These are phyloP conservation scores for Podila verticillata DNA, from an alignment of 192 early-diverging fungal species.

Conservation along the genomic window DNA sequence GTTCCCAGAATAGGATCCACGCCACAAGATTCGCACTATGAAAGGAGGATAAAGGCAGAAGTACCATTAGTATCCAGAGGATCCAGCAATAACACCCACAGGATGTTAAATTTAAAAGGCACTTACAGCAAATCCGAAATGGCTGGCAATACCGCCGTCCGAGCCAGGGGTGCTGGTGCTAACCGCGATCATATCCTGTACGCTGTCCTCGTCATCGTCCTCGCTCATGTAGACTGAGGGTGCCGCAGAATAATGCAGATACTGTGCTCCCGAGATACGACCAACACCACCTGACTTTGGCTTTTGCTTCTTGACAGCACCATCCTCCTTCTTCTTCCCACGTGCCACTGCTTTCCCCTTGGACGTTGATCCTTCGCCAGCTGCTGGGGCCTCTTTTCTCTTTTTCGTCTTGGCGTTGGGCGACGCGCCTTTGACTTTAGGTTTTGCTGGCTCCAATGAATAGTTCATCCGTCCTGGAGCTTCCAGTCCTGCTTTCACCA, in stretches of 20 bases:
- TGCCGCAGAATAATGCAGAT: slow-evolving; percentile 43
- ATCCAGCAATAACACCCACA: neutral
- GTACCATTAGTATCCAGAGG: neutral
- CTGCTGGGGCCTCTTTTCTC: slow-evolving; percentile 27
- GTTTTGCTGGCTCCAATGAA: slow-evolving; percentile 49
- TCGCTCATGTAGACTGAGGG: slow-evolving; percentile 67
- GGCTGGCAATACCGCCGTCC: slow-evolving; percentile 19
- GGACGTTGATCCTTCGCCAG: slow-evolving; percentile 7
- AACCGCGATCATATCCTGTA: slow-evolving; percentile 55
- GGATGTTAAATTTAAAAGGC: neutral
- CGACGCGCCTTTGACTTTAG: slow-evolving; percentile 15
- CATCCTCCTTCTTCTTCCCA: slow-evolving; percentile 42
- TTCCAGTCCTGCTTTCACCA: slow-evolving; percentile 75
- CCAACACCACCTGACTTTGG: slow-evolving; percentile 28
- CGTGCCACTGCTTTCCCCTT: slow-evolving; percentile 24
- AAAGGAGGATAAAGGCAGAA: neutral
- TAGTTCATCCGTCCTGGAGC: slow-evolving; percentile 73
- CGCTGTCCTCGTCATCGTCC: slow-evolving; percentile 58
- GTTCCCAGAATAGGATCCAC: slow-evolving; percentile 78
- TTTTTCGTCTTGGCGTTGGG: slow-evolving; percentile 24
- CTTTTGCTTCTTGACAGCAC: slow-evolving; percentile 33
- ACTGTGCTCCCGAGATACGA: slow-evolving; percentile 60
- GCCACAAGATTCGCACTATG: slow-evolving; percentile 75
- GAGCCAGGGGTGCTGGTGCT: slow-evolving; percentile 9
- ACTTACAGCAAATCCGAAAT: slow-evolving; percentile 30